Percentiles rank a stretch among this genome's conserved stretches.
Conservation (phyloP, 2,329 filamentous ascomycete genomes). For the Botrytis fabae region DNA sequence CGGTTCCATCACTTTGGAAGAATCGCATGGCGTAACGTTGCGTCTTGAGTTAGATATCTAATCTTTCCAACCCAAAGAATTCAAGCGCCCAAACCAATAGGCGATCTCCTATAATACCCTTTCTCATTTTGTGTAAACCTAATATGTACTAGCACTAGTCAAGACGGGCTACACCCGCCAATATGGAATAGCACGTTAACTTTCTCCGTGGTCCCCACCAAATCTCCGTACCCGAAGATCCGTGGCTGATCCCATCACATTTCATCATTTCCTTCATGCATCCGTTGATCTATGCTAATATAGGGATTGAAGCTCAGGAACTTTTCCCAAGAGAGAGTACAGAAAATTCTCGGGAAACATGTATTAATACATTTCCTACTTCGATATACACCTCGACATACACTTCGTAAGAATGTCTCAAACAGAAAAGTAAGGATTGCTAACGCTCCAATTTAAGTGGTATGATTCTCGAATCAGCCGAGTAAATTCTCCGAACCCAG, state of each 20-base stretch:
- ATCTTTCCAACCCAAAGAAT: neutral
- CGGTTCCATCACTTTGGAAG: neutral
- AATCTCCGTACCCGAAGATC: neutral
- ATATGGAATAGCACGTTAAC: neutral
- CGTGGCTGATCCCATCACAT: neutral
- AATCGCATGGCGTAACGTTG: neutral
- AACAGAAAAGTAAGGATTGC: neutral
- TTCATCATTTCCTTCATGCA: neutral
- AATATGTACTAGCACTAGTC: neutral
- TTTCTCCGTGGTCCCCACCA: neutral
- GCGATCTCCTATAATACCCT: neutral
- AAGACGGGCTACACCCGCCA: neutral
- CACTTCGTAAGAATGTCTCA: neutral
- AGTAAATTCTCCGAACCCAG: neutral
- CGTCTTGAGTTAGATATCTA: neutral
- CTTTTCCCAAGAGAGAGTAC: neutral
- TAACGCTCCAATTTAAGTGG: slow-evolving; percentile 3
- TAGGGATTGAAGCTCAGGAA: neutral
- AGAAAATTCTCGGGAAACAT: neutral
- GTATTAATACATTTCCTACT: neutral
- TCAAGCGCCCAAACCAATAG: neutral
- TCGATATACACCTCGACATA: neutral
- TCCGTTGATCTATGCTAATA: neutral
- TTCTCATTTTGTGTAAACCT: neutral
- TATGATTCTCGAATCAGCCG: neutral